Percentiles rank a stretch among this genome's conserved stretches.
phyloP scores from a whole-genome alignment of 768 basidiomycete genomes.

The Boletellus sp. region DNA sequence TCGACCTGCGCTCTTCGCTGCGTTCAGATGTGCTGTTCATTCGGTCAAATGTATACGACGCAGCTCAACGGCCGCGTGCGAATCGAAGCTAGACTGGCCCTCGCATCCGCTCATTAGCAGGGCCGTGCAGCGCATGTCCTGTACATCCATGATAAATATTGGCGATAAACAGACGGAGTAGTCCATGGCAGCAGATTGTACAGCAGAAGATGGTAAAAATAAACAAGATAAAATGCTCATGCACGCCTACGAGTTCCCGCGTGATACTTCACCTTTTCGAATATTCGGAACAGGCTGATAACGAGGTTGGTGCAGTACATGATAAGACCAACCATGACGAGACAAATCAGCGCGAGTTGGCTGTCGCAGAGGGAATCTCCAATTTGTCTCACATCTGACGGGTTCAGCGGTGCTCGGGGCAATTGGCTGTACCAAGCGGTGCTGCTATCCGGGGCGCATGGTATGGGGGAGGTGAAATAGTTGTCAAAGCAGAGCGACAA shows the following conservation, averaged over 20 bases:
- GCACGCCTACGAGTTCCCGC: slow-evolving; percentile 33
- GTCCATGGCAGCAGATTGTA: background rate
- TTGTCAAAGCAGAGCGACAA: slow-evolving; percentile 89
- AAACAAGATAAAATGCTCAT: slow-evolving; percentile 1
- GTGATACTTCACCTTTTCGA: slow-evolving; percentile 84
- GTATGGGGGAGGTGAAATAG: slow-evolving; percentile 81
- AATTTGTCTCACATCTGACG: slow-evolving; percentile 36
- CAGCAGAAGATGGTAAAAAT: background rate
- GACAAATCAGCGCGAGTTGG: slow-evolving; percentile 72
- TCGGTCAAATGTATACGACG: background rate
- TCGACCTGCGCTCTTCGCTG: slow-evolving; percentile 14
- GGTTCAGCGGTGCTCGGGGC: slow-evolving; percentile 37
- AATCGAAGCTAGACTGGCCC: background rate
- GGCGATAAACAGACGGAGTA: background rate
- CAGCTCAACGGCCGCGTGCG: slow-evolving; percentile 7
- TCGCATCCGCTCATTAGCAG: too few relatives aligned
- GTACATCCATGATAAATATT: background rate
- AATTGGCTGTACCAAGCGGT: slow-evolving; percentile 75
- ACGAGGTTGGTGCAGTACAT: slow-evolving; percentile 83
- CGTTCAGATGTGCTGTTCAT: slow-evolving; percentile 18
- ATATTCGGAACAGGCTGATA: slow-evolving; percentile 81
- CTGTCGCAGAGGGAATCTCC: slow-evolving; percentile 66
- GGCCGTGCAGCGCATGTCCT: background rate
- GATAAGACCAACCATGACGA: slow-evolving; percentile 73
- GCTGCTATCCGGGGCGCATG: slow-evolving; percentile 59